Evolutionary conservation across 768 basidiomycete genomes (phyloP).

Genomic region (Ramaria sp.): DNA sequence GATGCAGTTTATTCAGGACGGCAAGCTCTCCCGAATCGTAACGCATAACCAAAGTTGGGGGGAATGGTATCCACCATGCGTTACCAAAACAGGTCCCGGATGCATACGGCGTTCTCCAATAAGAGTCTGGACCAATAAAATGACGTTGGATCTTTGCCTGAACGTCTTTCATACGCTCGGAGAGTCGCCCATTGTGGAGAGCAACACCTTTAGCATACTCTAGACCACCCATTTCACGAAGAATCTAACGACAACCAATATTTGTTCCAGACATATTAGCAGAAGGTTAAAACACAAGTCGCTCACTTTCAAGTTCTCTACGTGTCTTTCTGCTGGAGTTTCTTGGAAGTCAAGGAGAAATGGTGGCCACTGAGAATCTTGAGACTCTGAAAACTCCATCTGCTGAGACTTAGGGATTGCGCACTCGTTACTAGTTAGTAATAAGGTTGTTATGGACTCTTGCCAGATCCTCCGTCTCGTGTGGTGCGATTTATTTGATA

Average conservation of each 20-base stretch:
- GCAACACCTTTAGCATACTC: slow-evolving; percentile 44
- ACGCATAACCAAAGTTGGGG: slow-evolving; percentile 57
- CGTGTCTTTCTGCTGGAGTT: slow-evolving; percentile 57
- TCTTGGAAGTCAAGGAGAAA: slow-evolving; percentile 57
- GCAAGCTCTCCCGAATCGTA: slow-evolving; percentile 51
- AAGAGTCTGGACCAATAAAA: slow-evolving; percentile 62
- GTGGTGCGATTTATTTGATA: slow-evolving; percentile 46
- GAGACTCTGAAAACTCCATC: slow-evolving; percentile 49
- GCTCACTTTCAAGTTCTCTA: slow-evolving; percentile 66
- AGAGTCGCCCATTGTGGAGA: slow-evolving; percentile 35
- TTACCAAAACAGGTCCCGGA: slow-evolving; percentile 52
- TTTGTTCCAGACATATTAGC: background rate
- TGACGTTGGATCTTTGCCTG: slow-evolving; percentile 43
- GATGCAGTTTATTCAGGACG: slow-evolving; percentile 33
- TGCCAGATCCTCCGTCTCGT: slow-evolving; percentile 68
- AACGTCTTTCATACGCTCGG: slow-evolving; percentile 33
- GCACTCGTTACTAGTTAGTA: slow-evolving; percentile 49
- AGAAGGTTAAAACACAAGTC: background rate
- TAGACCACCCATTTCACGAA: slow-evolving; percentile 54
- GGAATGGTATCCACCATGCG: slow-evolving; percentile 74
- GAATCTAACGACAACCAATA: slow-evolving; percentile 35
- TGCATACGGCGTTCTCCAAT: slow-evolving; percentile 38
- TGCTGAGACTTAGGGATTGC: slow-evolving; percentile 45
- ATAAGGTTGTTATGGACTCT: slow-evolving; percentile 55
- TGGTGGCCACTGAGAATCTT: slow-evolving; percentile 50